Evolutionary conservation across 805 yeast genomes (phyloP), one percentile per base, ranked within the genome.

Genomic region (Nakazawaea populi): DNA sequence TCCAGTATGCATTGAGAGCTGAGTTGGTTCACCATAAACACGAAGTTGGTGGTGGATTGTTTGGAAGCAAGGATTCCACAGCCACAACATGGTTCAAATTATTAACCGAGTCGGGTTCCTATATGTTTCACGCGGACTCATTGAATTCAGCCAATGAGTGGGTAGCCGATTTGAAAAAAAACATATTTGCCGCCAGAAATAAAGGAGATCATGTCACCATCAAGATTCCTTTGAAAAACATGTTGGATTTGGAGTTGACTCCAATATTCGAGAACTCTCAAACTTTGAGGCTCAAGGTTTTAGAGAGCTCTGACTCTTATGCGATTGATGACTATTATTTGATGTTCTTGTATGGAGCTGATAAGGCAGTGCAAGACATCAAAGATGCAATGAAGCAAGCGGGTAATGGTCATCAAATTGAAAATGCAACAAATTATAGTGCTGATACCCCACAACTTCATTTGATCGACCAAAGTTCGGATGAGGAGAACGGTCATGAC

Each of bases 71-170:
- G 7, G 35, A 18, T 5, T n/a, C 37, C 5, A 6, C 48, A 29
- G 9, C 35, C 6, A 42, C 55, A 10, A 62, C 61, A 27, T 80
- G 84, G 76, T 80, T 91, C 59, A 73, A 75, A 42, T 67, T 92
- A 28, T 64, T 75, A 2, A 82, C 89, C 1, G 80, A 75, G 41
- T 71, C 75, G 32, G 77, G 80, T 55, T 74, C 79, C 0, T 83
- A 83, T 63, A 73, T 75, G 40, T 86, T 91, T 57, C 76, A 77
- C 54, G 87, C 95, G 2, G 97, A 91, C 60, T 82, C 85, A 28
- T 67, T 78, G 12, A 81, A 75, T 54, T 70, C 84, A 6, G 97
- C 97, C 0, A 75, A 87, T 52, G 77, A 83, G 14, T 92, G 98
- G 98, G 83, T 80, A 44, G 82, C 83, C 48, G 69, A 76, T 8